phyloP scores from a whole-genome alignment of 2,329 filamentous ascomycete genomes.

The Trichophyton rubrum region DNA sequence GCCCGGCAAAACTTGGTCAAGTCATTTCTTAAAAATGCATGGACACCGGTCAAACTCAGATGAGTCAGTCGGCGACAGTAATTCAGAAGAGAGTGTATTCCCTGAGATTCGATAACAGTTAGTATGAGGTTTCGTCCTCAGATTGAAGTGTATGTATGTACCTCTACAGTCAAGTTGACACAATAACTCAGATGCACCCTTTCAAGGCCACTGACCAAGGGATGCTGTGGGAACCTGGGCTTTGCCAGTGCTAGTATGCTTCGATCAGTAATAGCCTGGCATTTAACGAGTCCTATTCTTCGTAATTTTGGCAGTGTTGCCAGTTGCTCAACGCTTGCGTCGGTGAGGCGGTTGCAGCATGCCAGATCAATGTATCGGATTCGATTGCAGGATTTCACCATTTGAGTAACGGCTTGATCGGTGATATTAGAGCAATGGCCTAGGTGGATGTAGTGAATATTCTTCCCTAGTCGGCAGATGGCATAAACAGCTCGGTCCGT shows the following conservation, averaged over 20 bases:
- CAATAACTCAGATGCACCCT: slow-evolving; percentile 95
- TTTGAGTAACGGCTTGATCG: slow-evolving; percentile 69
- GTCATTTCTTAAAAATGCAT: slow-evolving; percentile 76
- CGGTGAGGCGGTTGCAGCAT: slow-evolving; percentile 83
- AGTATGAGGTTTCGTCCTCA: neutral
- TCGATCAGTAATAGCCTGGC: slow-evolving; percentile 73
- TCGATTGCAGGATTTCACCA: slow-evolving; percentile 77
- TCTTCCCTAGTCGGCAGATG: slow-evolving; percentile 84
- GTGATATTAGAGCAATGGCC: slow-evolving; percentile 89
- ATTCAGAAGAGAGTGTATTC: slow-evolving; percentile 79
- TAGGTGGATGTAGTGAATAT: slow-evolving; percentile 89
- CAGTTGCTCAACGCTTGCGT: slow-evolving; percentile 70
- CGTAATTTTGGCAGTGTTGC: slow-evolving; percentile 85
- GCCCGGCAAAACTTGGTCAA: slow-evolving; percentile 75
- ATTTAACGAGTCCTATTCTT: slow-evolving; percentile 91
- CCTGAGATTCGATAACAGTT: slow-evolving; percentile 41
- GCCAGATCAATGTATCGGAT: slow-evolving; percentile 96
- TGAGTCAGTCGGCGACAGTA: slow-evolving; percentile 87
- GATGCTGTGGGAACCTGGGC: slow-evolving; percentile 42
- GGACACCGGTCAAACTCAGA: slow-evolving; percentile 83
- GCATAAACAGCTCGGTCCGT: slow-evolving; percentile 79
- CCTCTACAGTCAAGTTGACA: slow-evolving; percentile 65
- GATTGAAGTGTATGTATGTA: slow-evolving; percentile 30
- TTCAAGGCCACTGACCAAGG: slow-evolving; percentile 62
- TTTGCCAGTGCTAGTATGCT: slow-evolving; percentile 77